Evolutionary conservation across 2,329 filamentous ascomycete genomes (phyloP), one percentile per base, ranked within the genome.

Genomic region (Colletotrichum magnum): DNA sequence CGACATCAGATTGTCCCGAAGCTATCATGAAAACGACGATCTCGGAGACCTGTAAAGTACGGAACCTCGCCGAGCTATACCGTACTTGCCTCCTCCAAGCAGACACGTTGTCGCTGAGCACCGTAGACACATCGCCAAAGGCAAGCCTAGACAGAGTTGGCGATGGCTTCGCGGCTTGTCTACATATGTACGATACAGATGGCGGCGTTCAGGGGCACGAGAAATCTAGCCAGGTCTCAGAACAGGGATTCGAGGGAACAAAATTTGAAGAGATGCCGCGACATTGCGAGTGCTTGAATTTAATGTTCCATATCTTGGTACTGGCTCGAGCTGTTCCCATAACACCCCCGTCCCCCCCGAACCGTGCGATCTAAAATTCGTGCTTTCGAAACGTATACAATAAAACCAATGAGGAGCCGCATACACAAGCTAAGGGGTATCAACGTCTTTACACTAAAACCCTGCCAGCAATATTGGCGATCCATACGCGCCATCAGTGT

Each of bases 381-480:
- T 36, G 2, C 32, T 24, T 24, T 32, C 21, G 39, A 56, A 67
- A 5, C 62, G 69, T 69, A 39, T 71, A 73, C 62, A 56, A 63
- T 48, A 70, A 72, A 50, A 32, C 53, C 32, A 67, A 63, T 45
- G 50, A 50, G 60, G 58, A 18, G 45, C 53, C 56, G 64, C 41
- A 70, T 64, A 56, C 72, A 36, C 32, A 36, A 36, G 73, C 58
- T 51, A 70, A 58, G 58, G 68, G 72, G 71, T 72, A 73, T 73
- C 68, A 72, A 70, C 68, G 60, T 68, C 63, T 67, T 67, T 39
- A 50, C 54, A 24, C 21, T 24, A 69, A 36, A 36, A 3, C 32
- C 48, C 21, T 58, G 41, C 39, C 24, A 69, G 53, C 16, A 64
- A 53, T 43, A 43, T 41, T 56, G 53, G 64, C 64, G 36, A 53